A percentile compares a stretch with the other conserved stretches of the same genome.
Evolutionary conservation across 768 basidiomycete species (phyloP).

Genomic region (Boletus patriciae): DNA sequence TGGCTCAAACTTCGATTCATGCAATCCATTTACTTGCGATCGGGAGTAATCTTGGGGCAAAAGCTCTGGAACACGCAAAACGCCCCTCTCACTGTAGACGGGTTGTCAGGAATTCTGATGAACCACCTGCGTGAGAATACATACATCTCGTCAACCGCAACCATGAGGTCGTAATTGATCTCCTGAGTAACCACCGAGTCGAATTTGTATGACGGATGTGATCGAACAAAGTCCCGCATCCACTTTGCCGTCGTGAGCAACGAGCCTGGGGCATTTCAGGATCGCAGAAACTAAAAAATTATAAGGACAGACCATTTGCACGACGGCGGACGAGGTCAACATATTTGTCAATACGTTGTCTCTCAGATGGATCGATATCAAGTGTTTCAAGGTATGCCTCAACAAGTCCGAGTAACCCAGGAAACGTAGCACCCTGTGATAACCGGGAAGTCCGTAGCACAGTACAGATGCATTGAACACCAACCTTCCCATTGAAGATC

Average conservation of each 20-base stretch:
- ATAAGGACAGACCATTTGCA: constrained; percentile 63
- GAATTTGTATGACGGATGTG: constrained; percentile 87
- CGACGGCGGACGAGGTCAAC: constrained; percentile 75
- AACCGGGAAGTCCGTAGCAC: background rate
- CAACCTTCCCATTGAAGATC: constrained; percentile 91
- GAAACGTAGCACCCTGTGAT: constrained; percentile 60
- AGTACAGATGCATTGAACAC: constrained; percentile 13
- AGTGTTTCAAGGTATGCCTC: constrained; percentile 84
- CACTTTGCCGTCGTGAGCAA: constrained; percentile 87
- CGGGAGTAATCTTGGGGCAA: constrained; percentile 61
- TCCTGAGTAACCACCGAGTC: constrained; percentile 91
- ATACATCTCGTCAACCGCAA: constrained; percentile 89
- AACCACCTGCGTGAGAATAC: constrained; percentile 31
- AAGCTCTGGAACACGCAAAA: constrained; percentile 57
- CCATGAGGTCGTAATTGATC: constrained; percentile 92
- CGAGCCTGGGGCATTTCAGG: constrained; percentile 49
- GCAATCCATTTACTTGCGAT: constrained; percentile 23
- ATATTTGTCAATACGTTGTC: constrained; percentile 68
- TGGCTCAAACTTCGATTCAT: constrained; percentile 30
- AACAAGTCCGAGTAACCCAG: constrained; percentile 79
- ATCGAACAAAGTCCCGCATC: constrained; percentile 89
- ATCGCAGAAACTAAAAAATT: background rate
- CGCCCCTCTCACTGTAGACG: constrained; percentile 62
- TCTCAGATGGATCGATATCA: constrained; percentile 64
- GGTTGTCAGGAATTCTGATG: background rate